phyloP scores from a whole-genome alignment of 139 green algal genomes.

The Dunaliella sp. region DNA sequence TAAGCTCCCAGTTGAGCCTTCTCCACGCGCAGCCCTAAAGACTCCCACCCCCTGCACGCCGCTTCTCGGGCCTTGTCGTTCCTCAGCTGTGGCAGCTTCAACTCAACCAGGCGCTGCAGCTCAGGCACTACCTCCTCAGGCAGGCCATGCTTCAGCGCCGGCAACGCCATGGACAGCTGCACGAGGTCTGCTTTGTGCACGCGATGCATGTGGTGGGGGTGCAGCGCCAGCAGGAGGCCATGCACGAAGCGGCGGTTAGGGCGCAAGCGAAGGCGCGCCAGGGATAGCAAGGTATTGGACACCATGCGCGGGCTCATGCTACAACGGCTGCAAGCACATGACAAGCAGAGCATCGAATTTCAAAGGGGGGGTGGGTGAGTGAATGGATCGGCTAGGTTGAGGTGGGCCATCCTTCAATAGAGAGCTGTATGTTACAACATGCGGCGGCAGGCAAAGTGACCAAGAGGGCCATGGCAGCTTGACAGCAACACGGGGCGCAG shows the following conservation, averaged over 20 bases:
- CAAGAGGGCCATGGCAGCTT: too few relatives aligned
- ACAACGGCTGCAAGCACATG: neutral
- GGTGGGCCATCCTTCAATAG: too few relatives aligned
- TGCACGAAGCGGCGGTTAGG: conserved; percentile 34
- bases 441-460: too few relatives aligned
- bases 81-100: neutral
- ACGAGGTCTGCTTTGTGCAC: conserved; percentile 79
- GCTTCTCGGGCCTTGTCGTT: neutral
- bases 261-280: conserved; percentile 68
- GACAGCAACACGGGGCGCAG: too few relatives aligned
- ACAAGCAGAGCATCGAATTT: too few relatives aligned
- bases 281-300: conserved; percentile 33
- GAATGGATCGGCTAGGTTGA: too few relatives aligned
- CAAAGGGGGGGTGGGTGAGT: too few relatives aligned
- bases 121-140: neutral
- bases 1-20: too few relatives aligned
- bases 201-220: conserved; percentile 88
- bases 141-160: conserved; percentile 19
- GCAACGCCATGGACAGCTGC: conserved; percentile 87
- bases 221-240: conserved; percentile 85
- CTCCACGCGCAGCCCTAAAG: neutral
- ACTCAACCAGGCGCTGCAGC: neutral
- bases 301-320: neutral
- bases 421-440: too few relatives aligned
- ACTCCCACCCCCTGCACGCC: neutral